Evolutionary conservation across 192 early-diverging fungal species (phyloP).

Genomic region (Blastocladiella britannica): DNA sequence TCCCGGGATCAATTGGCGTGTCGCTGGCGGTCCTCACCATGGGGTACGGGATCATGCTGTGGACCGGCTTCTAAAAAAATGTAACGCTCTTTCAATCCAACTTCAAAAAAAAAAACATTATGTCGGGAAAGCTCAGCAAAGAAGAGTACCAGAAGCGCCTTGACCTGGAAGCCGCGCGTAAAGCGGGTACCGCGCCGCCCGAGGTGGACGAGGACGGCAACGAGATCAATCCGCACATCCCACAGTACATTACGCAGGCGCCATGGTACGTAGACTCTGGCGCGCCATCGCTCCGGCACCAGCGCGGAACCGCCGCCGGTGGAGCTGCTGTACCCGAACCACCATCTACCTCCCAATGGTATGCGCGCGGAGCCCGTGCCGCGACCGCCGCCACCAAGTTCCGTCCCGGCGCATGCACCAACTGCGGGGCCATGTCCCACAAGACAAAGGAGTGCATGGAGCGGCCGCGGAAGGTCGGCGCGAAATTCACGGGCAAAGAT

Average conservation of each 20-base stretch:
- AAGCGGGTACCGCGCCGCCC: constrained; percentile 74
- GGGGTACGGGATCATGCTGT: too few species aligned
- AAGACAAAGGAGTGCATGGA: constrained; percentile 87
- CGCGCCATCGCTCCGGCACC: constrained; percentile 69
- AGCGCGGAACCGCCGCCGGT: constrained; percentile 19
- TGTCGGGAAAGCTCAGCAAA: constrained; percentile 48
- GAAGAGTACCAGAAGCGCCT: constrained; percentile 91
- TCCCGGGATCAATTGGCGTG: constrained; percentile 22
- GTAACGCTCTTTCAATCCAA: too few species aligned
- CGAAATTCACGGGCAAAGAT: constrained; percentile 64
- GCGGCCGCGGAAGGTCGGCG: constrained; percentile 68
- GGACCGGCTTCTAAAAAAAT: too few species aligned
- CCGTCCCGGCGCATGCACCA: constrained; percentile 87
- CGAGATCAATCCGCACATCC: constrained; percentile 97
- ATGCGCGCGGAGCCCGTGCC: constrained; percentile 47
- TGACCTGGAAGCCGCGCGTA: constrained; percentile 86
- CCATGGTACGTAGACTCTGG: constrained; percentile 79
- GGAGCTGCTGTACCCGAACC: not conserved
- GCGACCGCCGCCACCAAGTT: constrained; percentile 69
- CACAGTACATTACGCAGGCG: constrained; percentile 83
- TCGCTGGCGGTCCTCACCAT: not conserved
- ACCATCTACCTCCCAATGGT: constrained; percentile 34
- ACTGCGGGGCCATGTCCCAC: constrained; percentile 93
- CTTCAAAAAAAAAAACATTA: too few species aligned
- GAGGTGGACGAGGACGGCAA: constrained; percentile 69